Conservation (phyloP, 192 early-diverging fungal genomes). For the Coemansia sp. region DNA sequence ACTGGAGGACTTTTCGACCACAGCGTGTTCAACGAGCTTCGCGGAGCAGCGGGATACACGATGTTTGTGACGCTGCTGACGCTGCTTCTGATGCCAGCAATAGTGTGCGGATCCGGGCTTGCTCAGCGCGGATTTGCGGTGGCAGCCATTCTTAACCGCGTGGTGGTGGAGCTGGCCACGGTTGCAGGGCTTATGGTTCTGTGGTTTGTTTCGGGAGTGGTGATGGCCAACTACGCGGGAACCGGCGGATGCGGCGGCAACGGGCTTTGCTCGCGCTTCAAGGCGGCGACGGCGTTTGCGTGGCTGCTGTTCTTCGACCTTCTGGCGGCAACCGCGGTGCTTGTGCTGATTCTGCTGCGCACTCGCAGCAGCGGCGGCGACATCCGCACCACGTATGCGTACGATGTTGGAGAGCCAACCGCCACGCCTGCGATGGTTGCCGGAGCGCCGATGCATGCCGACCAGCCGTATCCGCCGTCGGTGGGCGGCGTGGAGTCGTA, state of each 20-base stretch:
- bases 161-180: slow-evolving; percentile 21
- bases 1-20: not conserved
- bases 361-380: slow-evolving; percentile 28
- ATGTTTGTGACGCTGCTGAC: slow-evolving; percentile 47
- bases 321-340: slow-evolving; percentile 9
- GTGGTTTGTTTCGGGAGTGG: slow-evolving; percentile 36
- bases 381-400: slow-evolving; percentile 19
- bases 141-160: slow-evolving; percentile 20
- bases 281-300: slow-evolving; percentile 40
- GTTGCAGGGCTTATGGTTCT: slow-evolving; percentile 16
- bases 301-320: slow-evolving; percentile 40
- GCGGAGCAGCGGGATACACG: slow-evolving; percentile 44
- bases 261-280: slow-evolving; percentile 30
- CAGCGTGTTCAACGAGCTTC: not conserved
- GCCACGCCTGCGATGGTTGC: slow-evolving; percentile 8
- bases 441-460: slow-evolving; percentile 20
- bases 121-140: slow-evolving; percentile 17
- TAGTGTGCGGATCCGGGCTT: slow-evolving; percentile 29
- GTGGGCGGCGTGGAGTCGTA: slow-evolving; percentile 25
- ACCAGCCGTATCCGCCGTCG: slow-evolving; percentile 17
- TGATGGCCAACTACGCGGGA: slow-evolving; percentile 43
- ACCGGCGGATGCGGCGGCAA: slow-evolving; percentile 14
- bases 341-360: slow-evolving; percentile 22
- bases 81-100: slow-evolving; percentile 23
- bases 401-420: slow-evolving; percentile 19